Evolutionary conservation across 306 rosid genomes (phyloP).

Genomic region (Prinsepia uniflora): DNA sequence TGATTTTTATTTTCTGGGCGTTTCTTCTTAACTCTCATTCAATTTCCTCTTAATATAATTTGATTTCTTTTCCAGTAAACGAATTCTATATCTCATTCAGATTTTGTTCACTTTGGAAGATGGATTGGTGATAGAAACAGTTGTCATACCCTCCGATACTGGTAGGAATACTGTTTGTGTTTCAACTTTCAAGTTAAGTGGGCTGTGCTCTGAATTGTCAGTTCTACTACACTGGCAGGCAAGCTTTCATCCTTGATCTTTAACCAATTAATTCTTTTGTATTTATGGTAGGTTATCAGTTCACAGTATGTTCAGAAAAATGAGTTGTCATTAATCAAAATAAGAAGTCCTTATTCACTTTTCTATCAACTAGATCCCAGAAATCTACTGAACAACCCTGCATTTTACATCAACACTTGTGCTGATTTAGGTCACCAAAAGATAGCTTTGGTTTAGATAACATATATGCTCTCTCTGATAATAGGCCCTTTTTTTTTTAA

Average conservation of each 20-base stretch:
- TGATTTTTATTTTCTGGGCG: not conserved
- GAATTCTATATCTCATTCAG: conserved; percentile 40
- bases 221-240: conserved; percentile 93
- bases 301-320: conserved; percentile 3
- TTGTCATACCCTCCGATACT: conserved; percentile 74
- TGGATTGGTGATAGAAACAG: conserved; percentile 76
- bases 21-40: conserved; percentile 3
- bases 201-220: conserved; percentile 98
- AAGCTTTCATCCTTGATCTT: conserved; percentile 26
- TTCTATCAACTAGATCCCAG: not conserved
- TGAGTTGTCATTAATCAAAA: not conserved
- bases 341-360: not conserved
- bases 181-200: conserved; percentile 97
- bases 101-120: conserved; percentile 82
- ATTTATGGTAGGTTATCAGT: conserved; percentile 64
- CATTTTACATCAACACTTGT: too few relatives aligned
- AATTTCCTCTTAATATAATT: not conserved
- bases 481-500: conserved; percentile 18
- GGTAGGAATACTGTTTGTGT: conserved; percentile 89
- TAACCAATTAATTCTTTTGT: conserved; percentile 35
- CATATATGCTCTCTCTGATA: conserved; percentile 25
- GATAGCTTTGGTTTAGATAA: not conserved
- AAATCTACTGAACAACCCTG: not conserved
- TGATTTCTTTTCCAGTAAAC: not conserved
- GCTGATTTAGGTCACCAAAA: not conserved